phyloP scores from a whole-genome alignment of 2,329 filamentous ascomycete genomes.

The Colletotrichum brevisporum region DNA sequence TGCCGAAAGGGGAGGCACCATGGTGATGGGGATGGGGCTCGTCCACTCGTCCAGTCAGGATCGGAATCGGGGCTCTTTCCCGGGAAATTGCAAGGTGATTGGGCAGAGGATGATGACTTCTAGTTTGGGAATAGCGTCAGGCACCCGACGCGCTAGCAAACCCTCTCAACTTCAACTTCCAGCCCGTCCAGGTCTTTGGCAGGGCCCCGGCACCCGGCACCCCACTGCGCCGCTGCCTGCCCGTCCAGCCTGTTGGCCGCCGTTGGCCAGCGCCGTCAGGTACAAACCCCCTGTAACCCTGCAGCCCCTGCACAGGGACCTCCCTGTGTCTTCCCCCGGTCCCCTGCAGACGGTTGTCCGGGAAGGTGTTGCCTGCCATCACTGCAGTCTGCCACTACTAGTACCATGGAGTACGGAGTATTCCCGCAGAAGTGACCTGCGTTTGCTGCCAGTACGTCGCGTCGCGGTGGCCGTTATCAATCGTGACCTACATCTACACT shows the following conservation, averaged over 20 bases:
- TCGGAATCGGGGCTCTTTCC: constrained; percentile 20
- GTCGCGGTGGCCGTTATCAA: constrained; percentile 1
- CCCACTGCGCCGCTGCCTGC: neutral
- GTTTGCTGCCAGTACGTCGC: constrained; percentile 6
- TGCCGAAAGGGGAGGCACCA: constrained; percentile 11
- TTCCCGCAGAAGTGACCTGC: neutral
- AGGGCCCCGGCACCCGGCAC: constrained; percentile 10
- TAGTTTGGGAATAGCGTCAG: constrained; percentile 33
- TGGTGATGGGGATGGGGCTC: neutral
- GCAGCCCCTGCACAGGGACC: neutral
- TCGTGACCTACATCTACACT: neutral
- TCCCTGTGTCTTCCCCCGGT: too few relatives aligned
- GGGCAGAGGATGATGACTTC: constrained; percentile 30
- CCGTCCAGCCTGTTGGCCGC: constrained; percentile 9
- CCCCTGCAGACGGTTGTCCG: too few relatives aligned
- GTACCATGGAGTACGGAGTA: too few relatives aligned
- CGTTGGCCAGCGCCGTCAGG: neutral
- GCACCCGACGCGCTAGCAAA: constrained; percentile 32
- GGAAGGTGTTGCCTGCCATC: too few relatives aligned
- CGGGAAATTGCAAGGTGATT: constrained; percentile 39
- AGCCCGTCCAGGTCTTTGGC: neutral
- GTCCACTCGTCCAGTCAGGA: constrained; percentile 23
- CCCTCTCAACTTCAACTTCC: constrained; percentile 7
- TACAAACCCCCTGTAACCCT: neutral
- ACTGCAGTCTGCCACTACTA: too few relatives aligned